phyloP scores from a whole-genome alignment of 371 early-diverging fungal genomes.

The Rhizopus arrhizus region DNA sequence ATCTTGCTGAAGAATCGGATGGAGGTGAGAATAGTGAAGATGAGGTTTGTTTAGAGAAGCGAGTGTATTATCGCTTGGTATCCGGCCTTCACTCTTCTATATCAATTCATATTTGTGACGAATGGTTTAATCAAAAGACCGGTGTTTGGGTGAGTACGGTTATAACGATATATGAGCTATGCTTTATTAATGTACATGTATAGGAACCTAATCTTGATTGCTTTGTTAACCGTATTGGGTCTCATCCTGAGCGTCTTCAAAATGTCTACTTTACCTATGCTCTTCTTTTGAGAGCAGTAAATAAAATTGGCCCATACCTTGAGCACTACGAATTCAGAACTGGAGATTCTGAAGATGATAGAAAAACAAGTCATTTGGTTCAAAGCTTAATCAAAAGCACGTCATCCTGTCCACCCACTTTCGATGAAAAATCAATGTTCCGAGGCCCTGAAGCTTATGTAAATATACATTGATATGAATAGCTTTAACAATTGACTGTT shows the following conservation, averaged over 20 bases:
- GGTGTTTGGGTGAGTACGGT: conserved; percentile 75
- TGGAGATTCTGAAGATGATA: conserved; percentile 57
- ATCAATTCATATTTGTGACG: conserved; percentile 95
- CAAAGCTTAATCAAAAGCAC: conserved; percentile 60
- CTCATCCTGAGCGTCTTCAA: conserved; percentile 88
- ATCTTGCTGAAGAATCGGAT: conserved; percentile 57
- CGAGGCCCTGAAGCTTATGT: conserved; percentile 47
- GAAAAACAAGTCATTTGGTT: conserved; percentile 57
- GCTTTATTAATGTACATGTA: no score
- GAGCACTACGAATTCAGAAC: conserved; percentile 71
- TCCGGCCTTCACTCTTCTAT: conserved; percentile 96
- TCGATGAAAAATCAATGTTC: conserved; percentile 89
- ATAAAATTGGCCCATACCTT: conserved; percentile 80
- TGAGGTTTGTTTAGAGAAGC: conserved; percentile 84
- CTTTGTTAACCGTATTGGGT: conserved; percentile 84
- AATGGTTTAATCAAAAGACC: conserved; percentile 83
- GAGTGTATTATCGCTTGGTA: conserved; percentile 89
- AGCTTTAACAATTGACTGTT: not conserved
- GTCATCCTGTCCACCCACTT: conserved; percentile 71
- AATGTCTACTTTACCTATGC: conserved; percentile 94
- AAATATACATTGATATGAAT: not conserved
- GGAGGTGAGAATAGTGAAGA: conserved; percentile 26
- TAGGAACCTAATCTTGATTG: conserved; percentile 85
- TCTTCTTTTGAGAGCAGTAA: conserved; percentile 81
- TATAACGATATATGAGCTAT: no score